phyloP scores from a whole-genome alignment of 176 grass and related monocot genomes.

The Dactylis glomerata region DNA sequence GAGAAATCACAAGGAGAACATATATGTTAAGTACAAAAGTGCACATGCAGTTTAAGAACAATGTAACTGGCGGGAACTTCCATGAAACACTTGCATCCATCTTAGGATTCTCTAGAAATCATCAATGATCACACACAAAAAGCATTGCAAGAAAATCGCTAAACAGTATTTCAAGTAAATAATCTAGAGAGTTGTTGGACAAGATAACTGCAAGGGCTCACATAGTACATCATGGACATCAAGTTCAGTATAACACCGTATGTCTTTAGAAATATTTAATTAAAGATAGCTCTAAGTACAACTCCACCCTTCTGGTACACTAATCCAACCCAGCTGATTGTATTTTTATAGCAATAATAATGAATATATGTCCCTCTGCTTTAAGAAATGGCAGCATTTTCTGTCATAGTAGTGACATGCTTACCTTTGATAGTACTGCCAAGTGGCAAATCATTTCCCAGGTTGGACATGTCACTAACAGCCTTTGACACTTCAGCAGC shows the following conservation, averaged over 20 bases:
- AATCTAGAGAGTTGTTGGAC: background rate
- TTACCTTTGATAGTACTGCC: too few relatives aligned
- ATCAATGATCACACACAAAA: constrained; percentile 84
- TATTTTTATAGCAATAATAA: constrained; percentile 42
- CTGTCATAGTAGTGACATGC: too few relatives aligned
- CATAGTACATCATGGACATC: constrained; percentile 64
- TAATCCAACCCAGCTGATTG: constrained; percentile 76
- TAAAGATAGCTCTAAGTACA: constrained; percentile 79
- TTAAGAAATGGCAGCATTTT: too few relatives aligned
- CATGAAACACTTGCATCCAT: constrained; percentile 85
- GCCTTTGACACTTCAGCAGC: too few relatives aligned
- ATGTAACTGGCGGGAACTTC: constrained; percentile 79
- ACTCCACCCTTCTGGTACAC: constrained; percentile 97
- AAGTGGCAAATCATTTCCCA: too few relatives aligned
- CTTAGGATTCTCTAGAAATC: constrained; percentile 93
- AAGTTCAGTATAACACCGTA: constrained; percentile 79
- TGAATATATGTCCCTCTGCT: too few relatives aligned
- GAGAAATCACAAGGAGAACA: constrained; percentile 82
- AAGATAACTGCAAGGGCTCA: constrained; percentile 85
- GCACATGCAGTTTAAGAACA: constrained; percentile 92
- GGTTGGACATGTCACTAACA: too few relatives aligned
- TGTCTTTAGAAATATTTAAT: constrained; percentile 86
- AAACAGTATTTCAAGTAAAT: background rate
- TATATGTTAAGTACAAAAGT: constrained; percentile 92
- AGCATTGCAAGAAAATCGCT: constrained; percentile 54